Conservation (phyloP, 1,139 yeast species). For the Candida gigantensis region DNA sequence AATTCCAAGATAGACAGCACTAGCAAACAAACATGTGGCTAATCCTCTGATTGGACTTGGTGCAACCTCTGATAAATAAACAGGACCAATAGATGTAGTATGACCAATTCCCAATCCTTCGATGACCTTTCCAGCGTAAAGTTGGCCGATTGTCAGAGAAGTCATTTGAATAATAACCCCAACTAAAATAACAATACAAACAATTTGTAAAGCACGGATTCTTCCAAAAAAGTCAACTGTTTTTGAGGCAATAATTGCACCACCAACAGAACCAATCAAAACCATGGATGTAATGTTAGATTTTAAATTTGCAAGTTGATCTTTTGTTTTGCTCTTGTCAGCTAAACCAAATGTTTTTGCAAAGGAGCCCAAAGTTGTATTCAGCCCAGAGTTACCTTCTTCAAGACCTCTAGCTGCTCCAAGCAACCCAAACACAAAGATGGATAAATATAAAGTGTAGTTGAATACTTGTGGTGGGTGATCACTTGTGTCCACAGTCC, state of each 20-base stretch:
- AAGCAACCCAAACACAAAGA: slow-evolving; percentile 55
- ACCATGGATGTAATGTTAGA: slow-evolving; percentile 66
- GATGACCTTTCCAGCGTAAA: slow-evolving; percentile 54
- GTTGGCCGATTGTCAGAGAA: slow-evolving; percentile 44
- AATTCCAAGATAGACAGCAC: slow-evolving; percentile 57
- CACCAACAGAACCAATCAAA: slow-evolving; percentile 61
- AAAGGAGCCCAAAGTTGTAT: slow-evolving; percentile 32
- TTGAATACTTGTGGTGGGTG: slow-evolving; percentile 55
- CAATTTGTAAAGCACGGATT: slow-evolving; percentile 50
- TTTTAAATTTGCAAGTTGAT: slow-evolving; percentile 44
- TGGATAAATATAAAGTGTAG: slow-evolving; percentile 45
- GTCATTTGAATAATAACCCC: slow-evolving; percentile 53
- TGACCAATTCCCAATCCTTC: slow-evolving; percentile 61
- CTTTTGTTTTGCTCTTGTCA: slow-evolving; percentile 36
- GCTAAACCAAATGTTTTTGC: slow-evolving; percentile 44
- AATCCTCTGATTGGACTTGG: slow-evolving; percentile 56
- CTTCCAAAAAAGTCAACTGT: slow-evolving; percentile 58
- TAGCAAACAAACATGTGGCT: slow-evolving; percentile 51
- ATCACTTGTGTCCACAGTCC: slow-evolving; percentile 24
- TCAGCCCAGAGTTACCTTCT: slow-evolving; percentile 42
- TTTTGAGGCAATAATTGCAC: slow-evolving; percentile 46
- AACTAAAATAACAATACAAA: slow-evolving; percentile 46
- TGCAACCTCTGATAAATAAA: slow-evolving; percentile 49
- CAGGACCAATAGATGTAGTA: slow-evolving; percentile 58
- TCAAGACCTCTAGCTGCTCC: slow-evolving; percentile 66